Evolutionary conservation across 2,329 filamentous ascomycete genomes (phyloP).

Genomic region (Aspergillus tamarii): DNA sequence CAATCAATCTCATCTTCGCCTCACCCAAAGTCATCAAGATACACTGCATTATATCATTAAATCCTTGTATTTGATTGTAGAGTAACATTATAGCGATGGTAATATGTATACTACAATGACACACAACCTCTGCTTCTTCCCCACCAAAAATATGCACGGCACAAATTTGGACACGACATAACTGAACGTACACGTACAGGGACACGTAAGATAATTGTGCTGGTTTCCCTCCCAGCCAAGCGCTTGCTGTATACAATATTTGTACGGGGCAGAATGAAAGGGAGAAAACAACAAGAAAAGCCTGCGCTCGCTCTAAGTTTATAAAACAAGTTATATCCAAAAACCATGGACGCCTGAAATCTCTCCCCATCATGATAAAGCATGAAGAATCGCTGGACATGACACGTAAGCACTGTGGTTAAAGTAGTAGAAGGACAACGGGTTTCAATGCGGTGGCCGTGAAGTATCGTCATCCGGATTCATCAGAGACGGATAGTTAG

Average conservation of each 20-base stretch:
- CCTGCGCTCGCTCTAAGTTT: constrained; percentile 14
- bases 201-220: not conserved
- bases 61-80: not conserved
- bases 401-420: constrained; percentile 12
- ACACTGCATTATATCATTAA: not conserved
- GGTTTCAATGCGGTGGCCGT: constrained; percentile 26
- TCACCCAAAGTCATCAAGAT: not conserved
- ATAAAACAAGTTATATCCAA: constrained; percentile 11
- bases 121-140: not conserved
- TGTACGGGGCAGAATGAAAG: not conserved
- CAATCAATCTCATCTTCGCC: not conserved
- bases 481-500: constrained; percentile 36
- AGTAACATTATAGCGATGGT: not conserved
- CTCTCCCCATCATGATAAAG: constrained; percentile 13
- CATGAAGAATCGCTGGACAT: constrained; percentile 13
- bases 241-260: not conserved
- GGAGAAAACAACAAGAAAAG: constrained; percentile 1
- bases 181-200: not conserved
- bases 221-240: not conserved
- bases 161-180: not conserved
- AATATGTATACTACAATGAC: constrained; percentile 5
- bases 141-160: not conserved
- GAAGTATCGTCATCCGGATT: constrained; percentile 31
- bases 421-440: constrained; percentile 5
- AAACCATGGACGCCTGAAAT: constrained; percentile 14